Percentiles rank a stretch among this genome's conserved stretches.
Evolutionary conservation across 441 rosid species (phyloP).

Genomic region (Cnidoscolus chayamansa): DNA sequence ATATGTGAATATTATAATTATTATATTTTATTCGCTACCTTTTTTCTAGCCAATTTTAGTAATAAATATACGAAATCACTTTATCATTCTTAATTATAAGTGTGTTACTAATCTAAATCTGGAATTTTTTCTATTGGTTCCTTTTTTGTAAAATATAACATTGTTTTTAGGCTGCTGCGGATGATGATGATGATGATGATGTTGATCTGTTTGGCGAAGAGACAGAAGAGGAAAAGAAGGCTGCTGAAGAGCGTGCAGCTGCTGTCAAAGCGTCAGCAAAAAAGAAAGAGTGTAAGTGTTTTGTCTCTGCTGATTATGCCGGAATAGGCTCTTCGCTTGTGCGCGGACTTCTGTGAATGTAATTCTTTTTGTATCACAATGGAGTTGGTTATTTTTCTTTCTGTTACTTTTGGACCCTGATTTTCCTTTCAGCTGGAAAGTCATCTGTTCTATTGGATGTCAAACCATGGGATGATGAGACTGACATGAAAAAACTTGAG

Average conservation of each 20-base stretch:
- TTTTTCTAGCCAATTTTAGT: too few species aligned
- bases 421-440: slow-evolving; percentile 62
- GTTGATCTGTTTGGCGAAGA: slow-evolving; percentile 87
- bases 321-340: not conserved
- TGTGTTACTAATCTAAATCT: too few species aligned
- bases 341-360: not conserved
- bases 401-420: not conserved
- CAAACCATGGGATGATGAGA: slow-evolving; percentile 99
- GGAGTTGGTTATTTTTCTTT: not conserved
- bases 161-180: slow-evolving; percentile 29
- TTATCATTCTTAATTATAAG: too few species aligned
- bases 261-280: slow-evolving; percentile 62
- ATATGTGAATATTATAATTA: too few species aligned
- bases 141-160: not conserved
- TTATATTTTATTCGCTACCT: too few species aligned
- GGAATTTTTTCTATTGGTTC: not conserved
- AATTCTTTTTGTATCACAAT: not conserved
- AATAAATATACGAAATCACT: too few species aligned
- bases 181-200: slow-evolving; percentile 58
- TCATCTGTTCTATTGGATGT: slow-evolving; percentile 82
- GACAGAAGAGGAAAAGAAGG: slow-evolving; percentile 94
- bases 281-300: slow-evolving; percentile 78
- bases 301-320: not conserved
- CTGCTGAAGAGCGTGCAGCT: slow-evolving; percentile 90
- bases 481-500: slow-evolving; percentile 96